Base-by-base conservation (phyloP, 2,329 filamentous ascomycete genomes). In the Hypoxylon sp. region DNA sequence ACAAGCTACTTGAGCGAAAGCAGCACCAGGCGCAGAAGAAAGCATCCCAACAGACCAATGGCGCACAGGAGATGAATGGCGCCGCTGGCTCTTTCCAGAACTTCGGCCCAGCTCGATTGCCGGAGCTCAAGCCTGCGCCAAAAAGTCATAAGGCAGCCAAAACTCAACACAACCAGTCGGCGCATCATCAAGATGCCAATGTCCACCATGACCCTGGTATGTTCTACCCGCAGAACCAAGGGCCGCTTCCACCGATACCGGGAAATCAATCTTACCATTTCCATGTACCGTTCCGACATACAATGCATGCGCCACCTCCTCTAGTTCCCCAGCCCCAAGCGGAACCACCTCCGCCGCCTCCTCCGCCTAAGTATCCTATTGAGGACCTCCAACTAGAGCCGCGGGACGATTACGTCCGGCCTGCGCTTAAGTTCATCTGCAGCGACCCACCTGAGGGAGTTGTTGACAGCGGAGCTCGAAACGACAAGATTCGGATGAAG, bases 361-460 rank as follows among this genome's bases (percentile, higher is more conserved):
- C 92, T 0, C 88, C 90, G 1, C 91, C 96, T 68, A 98, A 97
- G 77, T 98, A 98, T 78, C 96, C 96, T 0, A 97, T 97, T 68
- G 96, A 99, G 75, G 96, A 99, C 80, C 82, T 98, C 52, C 92
- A 97, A 72, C 85, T 98, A 23, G 86, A 90, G 21, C 90, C 91
- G 1, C 87, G 88, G 62, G 86, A 90, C 57, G 89, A 85, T 25
- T 79, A 85, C 45, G 86, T 89, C 61, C 89, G 96, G 13, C 96
- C 96, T 2, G 81, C 87, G 0, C 81, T 98, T 50, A 93, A 92
- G 63, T 97, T 92, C 76, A 84, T 97, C 73, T 93, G 91, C 67
- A 86, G 85, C 57, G 87, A 93, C 63, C 85, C 87, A 9, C 85
- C 87, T 0, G 82, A 86, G 46, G 79, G 85, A 5, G 77, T 83